Evolutionary conservation across 108 stramenopile species (phyloP).

Genomic region (Skeletonema menzelii): DNA sequence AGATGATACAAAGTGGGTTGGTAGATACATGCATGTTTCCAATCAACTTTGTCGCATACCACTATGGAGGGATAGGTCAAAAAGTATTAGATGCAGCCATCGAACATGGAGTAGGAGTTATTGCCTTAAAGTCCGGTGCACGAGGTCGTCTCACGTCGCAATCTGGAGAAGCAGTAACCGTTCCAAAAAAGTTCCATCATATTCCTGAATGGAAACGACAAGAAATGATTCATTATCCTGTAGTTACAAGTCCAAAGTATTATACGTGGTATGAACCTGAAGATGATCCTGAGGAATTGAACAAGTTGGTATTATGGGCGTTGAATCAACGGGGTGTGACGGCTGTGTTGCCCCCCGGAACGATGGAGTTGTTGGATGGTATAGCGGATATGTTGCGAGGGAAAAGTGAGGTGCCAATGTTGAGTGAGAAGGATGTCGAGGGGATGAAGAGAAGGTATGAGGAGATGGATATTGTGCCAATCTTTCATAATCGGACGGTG

Average conservation of each 20-base stretch:
- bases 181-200: conserved; percentile 30
- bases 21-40: conserved; percentile 51
- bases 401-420: conserved; percentile 24
- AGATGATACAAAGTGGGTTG: conserved; percentile 39
- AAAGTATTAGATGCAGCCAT: conserved; percentile 40
- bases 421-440: conserved; percentile 32
- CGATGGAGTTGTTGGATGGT: conserved; percentile 33
- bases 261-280: conserved; percentile 51
- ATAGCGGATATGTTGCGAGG: conserved; percentile 31
- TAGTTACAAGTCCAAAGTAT: conserved; percentile 24
- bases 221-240: conserved; percentile 48
- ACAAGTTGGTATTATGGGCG: conserved; percentile 39
- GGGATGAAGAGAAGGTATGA: conserved; percentile 38
- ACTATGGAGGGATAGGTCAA: conserved; percentile 42
- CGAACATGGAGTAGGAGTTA: conserved; percentile 28
- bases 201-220: conserved; percentile 52
- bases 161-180: conserved; percentile 23
- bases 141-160: conserved; percentile 23
- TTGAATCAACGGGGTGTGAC: conserved; percentile 41
- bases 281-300: conserved; percentile 35
- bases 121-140: conserved; percentile 43
- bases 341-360: conserved; percentile 35
- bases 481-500: conserved; percentile 36
- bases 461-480: conserved; percentile 28
- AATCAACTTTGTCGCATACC: conserved; percentile 40